phyloP scores from a whole-genome alignment of 352 stramenopile species.

The Elongisporangium anandrum region DNA sequence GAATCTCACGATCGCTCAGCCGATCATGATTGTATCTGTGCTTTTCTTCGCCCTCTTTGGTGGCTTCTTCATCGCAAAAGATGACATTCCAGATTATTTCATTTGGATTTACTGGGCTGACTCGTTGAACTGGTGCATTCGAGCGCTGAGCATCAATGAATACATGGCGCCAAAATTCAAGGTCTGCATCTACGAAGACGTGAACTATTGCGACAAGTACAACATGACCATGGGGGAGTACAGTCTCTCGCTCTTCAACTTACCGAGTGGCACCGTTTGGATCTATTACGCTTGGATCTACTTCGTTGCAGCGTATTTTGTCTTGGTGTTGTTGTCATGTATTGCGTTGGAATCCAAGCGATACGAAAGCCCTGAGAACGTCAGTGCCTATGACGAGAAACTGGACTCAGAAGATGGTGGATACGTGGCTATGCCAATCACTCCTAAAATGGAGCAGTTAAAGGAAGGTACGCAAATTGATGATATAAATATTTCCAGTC shows the following conservation, averaged over 20 bases:
- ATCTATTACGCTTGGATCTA: conserved; percentile 59
- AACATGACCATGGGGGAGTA: conserved; percentile 33
- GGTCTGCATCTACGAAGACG: conserved; percentile 34
- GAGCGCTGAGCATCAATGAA: conserved; percentile 58
- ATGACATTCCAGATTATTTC: conserved; percentile 57
- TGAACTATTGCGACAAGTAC: conserved; percentile 47
- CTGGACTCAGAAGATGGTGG: not conserved
- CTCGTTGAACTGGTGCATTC: conserved; percentile 59
- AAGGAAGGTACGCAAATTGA: conserved; percentile 1
- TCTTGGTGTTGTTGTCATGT: conserved; percentile 31
- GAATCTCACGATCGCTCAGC: conserved; percentile 52
- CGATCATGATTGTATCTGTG: conserved; percentile 55
- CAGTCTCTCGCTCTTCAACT: conserved; percentile 38
- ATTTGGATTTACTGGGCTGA: conserved; percentile 83
- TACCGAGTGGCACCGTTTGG: conserved; percentile 45
- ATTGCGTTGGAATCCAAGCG: conserved; percentile 49
- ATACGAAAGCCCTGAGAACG: conserved; percentile 45
- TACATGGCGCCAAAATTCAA: conserved; percentile 39
- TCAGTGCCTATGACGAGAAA: conserved; percentile 5
- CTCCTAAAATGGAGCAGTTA: not conserved
- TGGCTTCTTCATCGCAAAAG: conserved; percentile 60
- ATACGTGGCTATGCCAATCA: not conserved
- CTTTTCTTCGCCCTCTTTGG: conserved; percentile 61
- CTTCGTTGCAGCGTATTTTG: conserved; percentile 37
- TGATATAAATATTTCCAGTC: conserved; percentile 3